A percentile compares a stretch with the other conserved stretches of the same genome.
phyloP scores from a whole-genome alignment of 2,329 filamentous ascomycete species.

The Trichoderma guizhouense region DNA sequence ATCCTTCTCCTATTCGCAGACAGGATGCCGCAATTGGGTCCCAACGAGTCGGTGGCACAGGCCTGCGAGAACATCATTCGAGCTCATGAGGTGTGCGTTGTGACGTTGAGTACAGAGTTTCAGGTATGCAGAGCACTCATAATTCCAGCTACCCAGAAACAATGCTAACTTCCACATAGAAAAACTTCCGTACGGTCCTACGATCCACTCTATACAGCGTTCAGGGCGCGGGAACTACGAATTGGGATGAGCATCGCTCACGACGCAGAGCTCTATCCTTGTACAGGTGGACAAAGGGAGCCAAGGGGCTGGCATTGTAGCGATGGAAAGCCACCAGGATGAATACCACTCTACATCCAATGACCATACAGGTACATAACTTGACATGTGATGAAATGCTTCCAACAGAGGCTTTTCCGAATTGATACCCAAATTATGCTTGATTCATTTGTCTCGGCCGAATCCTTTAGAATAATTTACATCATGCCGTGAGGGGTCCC shows the following conservation, averaged over 20 bases:
- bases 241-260: conserved; percentile 43
- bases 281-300: conserved; percentile 48
- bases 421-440: not conserved
- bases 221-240: conserved; percentile 38
- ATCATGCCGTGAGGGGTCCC: not conserved
- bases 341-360: not conserved
- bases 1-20: conserved; percentile 48
- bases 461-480: not conserved
- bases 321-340: not conserved
- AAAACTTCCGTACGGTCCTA: conserved; percentile 54
- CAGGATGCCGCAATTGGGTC: conserved; percentile 45
- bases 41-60: conserved; percentile 43
- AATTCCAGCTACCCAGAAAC: not conserved
- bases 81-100: conserved; percentile 49
- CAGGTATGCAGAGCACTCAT: conserved; percentile 34
- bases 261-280: conserved; percentile 49
- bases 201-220: conserved; percentile 47
- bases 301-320: conserved; percentile 34
- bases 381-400: not conserved
- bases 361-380: not conserved
- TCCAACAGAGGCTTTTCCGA: not conserved
- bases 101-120: conserved; percentile 48
- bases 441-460: not conserved
- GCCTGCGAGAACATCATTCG: conserved; percentile 49
- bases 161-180: conserved; percentile 30